Evolutionary conservation across 495 filamentous ascomycete species (phyloP), one percentile per base, ranked within the genome.

Genomic region (Emericellopsis terricola): DNA sequence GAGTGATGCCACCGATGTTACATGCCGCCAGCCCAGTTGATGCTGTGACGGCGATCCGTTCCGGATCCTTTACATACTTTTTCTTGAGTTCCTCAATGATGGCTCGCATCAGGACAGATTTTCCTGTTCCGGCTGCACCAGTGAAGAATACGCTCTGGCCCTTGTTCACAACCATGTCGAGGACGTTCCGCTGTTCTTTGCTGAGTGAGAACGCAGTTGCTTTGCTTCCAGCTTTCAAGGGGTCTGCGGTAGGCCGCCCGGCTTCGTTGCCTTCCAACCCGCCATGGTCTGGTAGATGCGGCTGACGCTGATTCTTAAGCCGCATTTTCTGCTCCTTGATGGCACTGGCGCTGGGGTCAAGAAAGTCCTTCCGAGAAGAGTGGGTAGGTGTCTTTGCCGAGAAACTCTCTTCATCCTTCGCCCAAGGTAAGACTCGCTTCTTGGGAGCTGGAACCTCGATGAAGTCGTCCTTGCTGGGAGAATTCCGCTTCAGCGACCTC

Each of bases 11-110:
- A 15, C 81, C 87, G 36, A 97, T 81, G 47, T 97, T 96, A 59
- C 89, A 96, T 13, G 89, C 89, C 21, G 89, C 91, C 33, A 97
- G 68, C 9, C 89, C 89, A 0, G 89, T 97, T 0, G 89, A 97
- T 7, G 89, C 89, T 2, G 89, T 96, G 21, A 96, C 81, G 9
- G 86, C 87, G 23, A 97, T 62, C 19, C 78, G 64, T 44, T 94
- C 89, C 0, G 74, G 70, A 39, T 93, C 80, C 13, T 64, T 60
- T 11, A 47, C 59, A 50, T 76, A 76, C 48, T 85, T 94, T 29
- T 66, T 65, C 19, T 77, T 84, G 29, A 96, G 57, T 5, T 76
- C 68, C 10, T 68, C 52, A 45, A 97, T 94, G 38, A 93, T 89
- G 39, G 89, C 73, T 38, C 89, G 69, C 64, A 97, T 78, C 31